Evolutionary conservation across 2,329 filamentous ascomycete genomes (phyloP), one percentile per base, ranked within the genome.

Genomic region (Pyrenophora seminiperda): DNA sequence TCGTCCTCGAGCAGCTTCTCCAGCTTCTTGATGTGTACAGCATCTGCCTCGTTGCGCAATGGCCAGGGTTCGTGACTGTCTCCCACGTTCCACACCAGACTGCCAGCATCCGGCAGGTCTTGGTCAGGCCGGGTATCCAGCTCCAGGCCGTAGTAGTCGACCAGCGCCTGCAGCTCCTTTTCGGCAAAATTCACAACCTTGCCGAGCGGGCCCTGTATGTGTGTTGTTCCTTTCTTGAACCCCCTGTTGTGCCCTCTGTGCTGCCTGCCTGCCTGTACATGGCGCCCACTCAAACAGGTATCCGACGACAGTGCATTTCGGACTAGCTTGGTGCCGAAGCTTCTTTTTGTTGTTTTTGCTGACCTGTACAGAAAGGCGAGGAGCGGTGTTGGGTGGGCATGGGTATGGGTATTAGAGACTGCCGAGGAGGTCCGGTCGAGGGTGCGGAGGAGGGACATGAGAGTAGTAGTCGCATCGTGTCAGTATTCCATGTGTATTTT

Each of bases 401-500:
- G 60, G 33, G 56, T 33, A 46, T 59, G 67, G 74, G 76, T 70
- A 71, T 75, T 76, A 56, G 77, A 75, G 72, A 75, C 71, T 68
- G 76, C 68, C n/a, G n/a, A n/a, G 70, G 76, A 75, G 74, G 75
- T 74, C 77, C 78, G 76, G 70, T 79, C 75, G 73, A 79, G 76
- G 74, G 76, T 76, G 75, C 77, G 78, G 76, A 81, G 71, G 75
- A 79, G 75, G 81, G 81, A 83, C 84, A 87, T 87, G 82, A 81
- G 81, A 80, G 68, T 75, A n/a, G n/a, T n/a, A n/a, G n/a, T 71
- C 76, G 79, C 84, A 87, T 86, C 63, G 77, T 84, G 81, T 75
- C 73, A 69, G 47, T 27, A n/a, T 52, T 58, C 57, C 61, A 67
- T 65, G 30, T 24, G 52, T 4, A 4, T 27, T 27, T 7, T n/a